Conservation (phyloP, 768 basidiomycete species). For the Lepiota brunneoincarnata region DNA sequence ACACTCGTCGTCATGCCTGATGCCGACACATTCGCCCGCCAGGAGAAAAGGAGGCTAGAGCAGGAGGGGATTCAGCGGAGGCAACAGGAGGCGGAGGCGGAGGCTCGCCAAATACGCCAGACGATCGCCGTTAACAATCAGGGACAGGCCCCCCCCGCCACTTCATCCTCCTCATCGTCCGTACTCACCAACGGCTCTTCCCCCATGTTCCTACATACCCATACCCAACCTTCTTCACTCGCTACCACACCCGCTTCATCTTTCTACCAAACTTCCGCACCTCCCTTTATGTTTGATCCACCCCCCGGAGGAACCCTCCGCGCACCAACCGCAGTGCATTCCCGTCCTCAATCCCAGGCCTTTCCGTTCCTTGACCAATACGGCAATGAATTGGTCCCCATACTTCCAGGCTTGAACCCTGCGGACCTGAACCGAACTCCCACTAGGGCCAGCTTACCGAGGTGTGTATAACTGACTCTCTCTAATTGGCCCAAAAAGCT, state of each 20-base stretch:
- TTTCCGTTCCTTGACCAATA: background rate
- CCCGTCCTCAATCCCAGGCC: background rate
- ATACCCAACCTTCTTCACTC: background rate
- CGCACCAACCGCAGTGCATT: background rate
- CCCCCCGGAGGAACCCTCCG: background rate
- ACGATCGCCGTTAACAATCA: conserved; percentile 24
- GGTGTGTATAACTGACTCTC: conserved; percentile 24
- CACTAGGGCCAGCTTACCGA: conserved; percentile 26
- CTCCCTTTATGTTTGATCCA: background rate
- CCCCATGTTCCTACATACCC: conserved; percentile 4
- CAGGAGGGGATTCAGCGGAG: conserved; percentile 56
- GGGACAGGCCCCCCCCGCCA: conserved; percentile 1
- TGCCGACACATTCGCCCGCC: conserved; percentile 16
- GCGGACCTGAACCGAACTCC: conserved; percentile 10
- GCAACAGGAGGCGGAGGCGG: conserved; percentile 58
- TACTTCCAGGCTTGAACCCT: conserved; percentile 1
- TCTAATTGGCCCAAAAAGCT: background rate
- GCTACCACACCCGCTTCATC: conserved; percentile 5
- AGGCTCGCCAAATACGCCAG: conserved; percentile 42
- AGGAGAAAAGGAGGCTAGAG: conserved; percentile 43
- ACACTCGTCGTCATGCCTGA: conserved; percentile 26
- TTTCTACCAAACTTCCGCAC: background rate
- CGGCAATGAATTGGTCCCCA: background rate
- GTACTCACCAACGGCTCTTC: conserved; percentile 13
- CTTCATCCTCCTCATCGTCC: conserved; percentile 8